phyloP scores from a whole-genome alignment of 2,329 filamentous ascomycete genomes.

The Monilinia laxa region DNA sequence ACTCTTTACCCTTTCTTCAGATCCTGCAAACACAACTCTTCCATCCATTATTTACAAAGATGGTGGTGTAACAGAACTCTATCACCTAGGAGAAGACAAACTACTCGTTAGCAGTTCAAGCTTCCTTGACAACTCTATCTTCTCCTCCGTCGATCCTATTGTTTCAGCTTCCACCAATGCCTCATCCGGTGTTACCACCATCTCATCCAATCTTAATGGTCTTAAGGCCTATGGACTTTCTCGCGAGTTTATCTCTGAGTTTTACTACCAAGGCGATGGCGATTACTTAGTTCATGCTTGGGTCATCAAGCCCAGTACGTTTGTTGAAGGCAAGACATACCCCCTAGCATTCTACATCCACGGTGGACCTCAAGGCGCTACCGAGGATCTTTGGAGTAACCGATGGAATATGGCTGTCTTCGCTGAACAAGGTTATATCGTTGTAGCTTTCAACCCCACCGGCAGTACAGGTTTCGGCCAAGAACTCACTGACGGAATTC shows the following conservation, averaged over 20 bases:
- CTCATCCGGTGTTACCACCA: slow-evolving; percentile 29
- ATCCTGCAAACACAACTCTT: slow-evolving; percentile 13
- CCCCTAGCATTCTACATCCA: slow-evolving; percentile 76
- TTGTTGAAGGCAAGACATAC: slow-evolving; percentile 68
- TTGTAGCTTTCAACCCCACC: slow-evolving; percentile 74
- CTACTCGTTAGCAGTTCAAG: slow-evolving; percentile 60
- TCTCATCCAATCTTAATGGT: slow-evolving; percentile 27
- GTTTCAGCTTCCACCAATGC: slow-evolving; percentile 26
- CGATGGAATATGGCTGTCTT: slow-evolving; percentile 83
- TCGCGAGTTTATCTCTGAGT: slow-evolving; percentile 30
- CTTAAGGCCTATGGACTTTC: slow-evolving; percentile 32
- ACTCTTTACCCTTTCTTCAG: slow-evolving; percentile 45
- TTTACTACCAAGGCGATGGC: slow-evolving; percentile 33
- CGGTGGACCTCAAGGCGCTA: slow-evolving; percentile 76
- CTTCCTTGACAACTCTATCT: slow-evolving; percentile 68
- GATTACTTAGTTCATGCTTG: slow-evolving; percentile 33
- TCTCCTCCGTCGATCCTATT: slow-evolving; percentile 48
- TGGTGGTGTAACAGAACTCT: slow-evolving; percentile 41
- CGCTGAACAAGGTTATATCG: slow-evolving; percentile 81
- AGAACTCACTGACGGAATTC: slow-evolving; percentile 56
- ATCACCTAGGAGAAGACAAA: slow-evolving; percentile 41
- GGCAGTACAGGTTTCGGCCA: slow-evolving; percentile 77
- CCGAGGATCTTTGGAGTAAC: slow-evolving; percentile 73
- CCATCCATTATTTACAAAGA: slow-evolving; percentile 23
- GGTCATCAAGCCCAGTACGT: slow-evolving; percentile 42